Evolutionary conservation across 2,329 filamentous ascomycete genomes (phyloP), one percentile per base, ranked within the genome.

Genomic region (Verticillium dahliae): DNA sequence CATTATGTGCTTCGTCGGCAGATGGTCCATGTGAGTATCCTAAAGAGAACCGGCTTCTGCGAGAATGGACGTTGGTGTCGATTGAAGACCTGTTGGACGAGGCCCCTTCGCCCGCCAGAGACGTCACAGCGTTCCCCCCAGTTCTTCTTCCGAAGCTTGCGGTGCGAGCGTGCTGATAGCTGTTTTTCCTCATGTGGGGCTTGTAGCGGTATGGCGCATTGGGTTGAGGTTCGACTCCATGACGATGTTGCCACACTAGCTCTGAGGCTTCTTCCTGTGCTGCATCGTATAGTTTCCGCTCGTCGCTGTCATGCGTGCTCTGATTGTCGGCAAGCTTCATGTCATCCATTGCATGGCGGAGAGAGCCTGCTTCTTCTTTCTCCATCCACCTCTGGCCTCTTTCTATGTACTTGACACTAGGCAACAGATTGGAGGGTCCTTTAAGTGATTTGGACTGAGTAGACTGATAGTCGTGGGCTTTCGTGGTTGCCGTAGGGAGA

Each of bases 211-310:
- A 89, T 10, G 88, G 85, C 1, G 85, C 84, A 54, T 86, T 82
- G 2, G 89, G 87, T 63, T 82, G 78, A n/a, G 77, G 78, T 1
- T 77, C 73, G 57, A 68, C 70, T 7, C 83, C 84, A 66, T 91
- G 83, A 70, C 89, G 81, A 70, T 94, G 90, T 69, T 87, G 85
- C 83, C 86, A 92, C 54, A 94, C 90, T 56, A 94, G 80, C 71
- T 93, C 89, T 1, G 89, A 87, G 11, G 90, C 90, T 72, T 94
- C 90, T 63, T 91, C 80, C 63, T 91, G 85, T 35, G 90, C 90
- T 50, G 88, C 88, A 13, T 84, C 78, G 71, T 90, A 89, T 57
- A 93, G 72, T 55, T 79, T 73, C 62, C 89, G 86, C 22, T 88
- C 86, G 2, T 86, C 81, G 34, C 80, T 66, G n/a, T 65, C 68